These are phyloP conservation scores for Diaporthe helianthi DNA, from an alignment of 2,329 filamentous ascomycete species.

Conservation along the genomic window DNA sequence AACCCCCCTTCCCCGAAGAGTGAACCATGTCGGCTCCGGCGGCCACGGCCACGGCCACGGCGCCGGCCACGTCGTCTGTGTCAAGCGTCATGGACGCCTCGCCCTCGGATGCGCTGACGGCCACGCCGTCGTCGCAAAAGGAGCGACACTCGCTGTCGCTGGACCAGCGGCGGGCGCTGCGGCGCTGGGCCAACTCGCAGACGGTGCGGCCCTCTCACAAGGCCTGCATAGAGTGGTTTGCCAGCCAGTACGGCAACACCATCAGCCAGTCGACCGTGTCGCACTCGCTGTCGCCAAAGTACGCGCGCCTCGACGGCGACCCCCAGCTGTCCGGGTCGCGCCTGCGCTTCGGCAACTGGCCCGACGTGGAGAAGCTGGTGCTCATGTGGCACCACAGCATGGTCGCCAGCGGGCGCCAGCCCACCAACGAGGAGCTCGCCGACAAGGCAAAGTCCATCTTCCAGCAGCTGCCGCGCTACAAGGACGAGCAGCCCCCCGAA, in stretches of 20 bases:
- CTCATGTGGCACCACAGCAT: slow-evolving; percentile 63
- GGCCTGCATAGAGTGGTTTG: slow-evolving; percentile 70
- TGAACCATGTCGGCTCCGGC: slow-evolving; percentile 31
- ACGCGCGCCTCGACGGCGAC: slow-evolving; percentile 66
- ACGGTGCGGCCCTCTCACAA: slow-evolving; percentile 65
- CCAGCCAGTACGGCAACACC: slow-evolving; percentile 62
- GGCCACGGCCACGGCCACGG: slow-evolving; percentile 28
- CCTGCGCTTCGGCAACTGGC: slow-evolving; percentile 69
- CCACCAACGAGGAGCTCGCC: slow-evolving; percentile 67
- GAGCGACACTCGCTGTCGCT: slow-evolving; percentile 68
- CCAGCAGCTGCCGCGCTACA: slow-evolving; percentile 64
- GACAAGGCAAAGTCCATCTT: slow-evolving; percentile 69
- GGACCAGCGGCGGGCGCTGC: slow-evolving; percentile 66
- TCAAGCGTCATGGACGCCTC: slow-evolving; percentile 28
- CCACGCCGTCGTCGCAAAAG: slow-evolving; percentile 38
- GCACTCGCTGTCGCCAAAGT: slow-evolving; percentile 67
- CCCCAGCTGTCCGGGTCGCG: slow-evolving; percentile 68
- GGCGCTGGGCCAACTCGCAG: slow-evolving; percentile 65
- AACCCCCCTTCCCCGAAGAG: slow-evolving; percentile 4
- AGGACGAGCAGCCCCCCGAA: slow-evolving; percentile 65
- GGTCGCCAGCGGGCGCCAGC: slow-evolving; percentile 60
- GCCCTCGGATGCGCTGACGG: slow-evolving; percentile 17
- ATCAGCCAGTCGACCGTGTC: slow-evolving; percentile 70
- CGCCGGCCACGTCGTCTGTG: slow-evolving; percentile 28
- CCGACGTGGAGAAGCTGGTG: slow-evolving; percentile 66